These are phyloP conservation scores for Fremontodendron californicum DNA, from an alignment of 345 rosid genomes.

Conservation along the genomic window DNA sequence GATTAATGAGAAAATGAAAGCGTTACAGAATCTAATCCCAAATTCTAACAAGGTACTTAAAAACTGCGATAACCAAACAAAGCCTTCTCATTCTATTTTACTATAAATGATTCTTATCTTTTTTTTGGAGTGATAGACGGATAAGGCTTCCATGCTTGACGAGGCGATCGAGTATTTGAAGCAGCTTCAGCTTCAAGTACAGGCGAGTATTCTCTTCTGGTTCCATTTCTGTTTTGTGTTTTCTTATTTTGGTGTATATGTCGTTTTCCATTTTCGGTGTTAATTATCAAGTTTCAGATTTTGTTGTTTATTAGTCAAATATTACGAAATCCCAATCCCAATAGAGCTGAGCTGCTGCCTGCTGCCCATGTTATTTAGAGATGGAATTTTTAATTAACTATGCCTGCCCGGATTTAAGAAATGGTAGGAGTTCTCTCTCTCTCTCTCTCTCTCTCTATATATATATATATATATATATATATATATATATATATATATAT, in stretches of 20 bases:
- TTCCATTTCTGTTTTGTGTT: slow-evolving; percentile 9
- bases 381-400: background rate
- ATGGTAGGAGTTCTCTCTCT: background rate
- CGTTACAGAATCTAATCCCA: slow-evolving; percentile 66
- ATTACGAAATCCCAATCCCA: background rate
- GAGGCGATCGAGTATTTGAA: slow-evolving; percentile 75
- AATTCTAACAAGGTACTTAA: slow-evolving; percentile 61
- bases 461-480: too few relatives aligned
- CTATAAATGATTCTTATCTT: background rate
- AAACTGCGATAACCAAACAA: background rate
- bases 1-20: slow-evolving; percentile 81
- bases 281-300: background rate
- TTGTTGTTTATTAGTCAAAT: background rate
- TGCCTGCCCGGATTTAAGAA: background rate
- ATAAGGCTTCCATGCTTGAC: slow-evolving; percentile 84
- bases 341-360: background rate
- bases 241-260: background rate
- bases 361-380: background rate
- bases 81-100: background rate
- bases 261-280: background rate
- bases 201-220: slow-evolving; percentile 29
- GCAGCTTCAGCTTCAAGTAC: slow-evolving; percentile 84
- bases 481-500: too few relatives aligned
- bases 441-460: too few relatives aligned
- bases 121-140: slow-evolving; percentile 38